These are phyloP conservation scores for Paraphaeosphaeria minitans DNA, from an alignment of 2,329 filamentous ascomycete species.

Conservation along the genomic window DNA sequence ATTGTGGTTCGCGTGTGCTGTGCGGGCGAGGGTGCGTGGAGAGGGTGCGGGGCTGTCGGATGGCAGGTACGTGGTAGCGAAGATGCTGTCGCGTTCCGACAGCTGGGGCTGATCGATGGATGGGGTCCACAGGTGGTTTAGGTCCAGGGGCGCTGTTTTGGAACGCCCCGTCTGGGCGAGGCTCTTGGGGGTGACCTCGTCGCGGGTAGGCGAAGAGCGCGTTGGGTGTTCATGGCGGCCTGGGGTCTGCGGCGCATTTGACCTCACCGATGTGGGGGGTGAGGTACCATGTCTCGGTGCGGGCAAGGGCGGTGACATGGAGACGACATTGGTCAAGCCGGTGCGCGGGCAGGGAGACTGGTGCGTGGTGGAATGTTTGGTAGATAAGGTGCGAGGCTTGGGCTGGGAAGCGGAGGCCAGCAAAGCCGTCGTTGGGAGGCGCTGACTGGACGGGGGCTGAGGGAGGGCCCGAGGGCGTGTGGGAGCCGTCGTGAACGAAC, in stretches of 20 bases:
- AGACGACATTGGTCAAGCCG: conserved; percentile 50
- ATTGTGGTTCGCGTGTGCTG: conserved; percentile 29
- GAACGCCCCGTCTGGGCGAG: conserved; percentile 47
- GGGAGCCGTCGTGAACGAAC: conserved; percentile 17
- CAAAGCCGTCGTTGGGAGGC: conserved; percentile 27
- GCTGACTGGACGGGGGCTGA: conserved; percentile 25
- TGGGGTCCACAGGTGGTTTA: conserved; percentile 44
- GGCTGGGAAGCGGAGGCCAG: conserved; percentile 19
- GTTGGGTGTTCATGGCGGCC: conserved; percentile 28
- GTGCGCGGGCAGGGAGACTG: conserved; percentile 23
- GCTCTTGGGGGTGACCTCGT: conserved; percentile 38
- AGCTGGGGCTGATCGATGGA: conserved; percentile 56
- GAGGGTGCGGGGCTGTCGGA: conserved; percentile 54
- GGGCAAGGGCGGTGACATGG: conserved; percentile 49
- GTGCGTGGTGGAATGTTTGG: conserved; percentile 42
- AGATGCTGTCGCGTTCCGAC: conserved; percentile 67
- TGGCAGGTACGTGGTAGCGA: conserved; percentile 64
- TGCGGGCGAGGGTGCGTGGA: conserved; percentile 39
- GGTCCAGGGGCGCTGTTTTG: conserved; percentile 43
- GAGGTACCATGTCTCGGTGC: conserved; percentile 45
- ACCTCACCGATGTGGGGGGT: conserved; percentile 49
- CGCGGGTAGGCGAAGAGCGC: conserved; percentile 20
- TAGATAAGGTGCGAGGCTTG: conserved; percentile 34
- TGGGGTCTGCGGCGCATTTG: conserved; percentile 35
- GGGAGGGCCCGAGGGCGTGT: conserved; percentile 11